Base-by-base conservation (phyloP, 2,329 filamentous ascomycete species). In the Trichophyton equinum region DNA sequence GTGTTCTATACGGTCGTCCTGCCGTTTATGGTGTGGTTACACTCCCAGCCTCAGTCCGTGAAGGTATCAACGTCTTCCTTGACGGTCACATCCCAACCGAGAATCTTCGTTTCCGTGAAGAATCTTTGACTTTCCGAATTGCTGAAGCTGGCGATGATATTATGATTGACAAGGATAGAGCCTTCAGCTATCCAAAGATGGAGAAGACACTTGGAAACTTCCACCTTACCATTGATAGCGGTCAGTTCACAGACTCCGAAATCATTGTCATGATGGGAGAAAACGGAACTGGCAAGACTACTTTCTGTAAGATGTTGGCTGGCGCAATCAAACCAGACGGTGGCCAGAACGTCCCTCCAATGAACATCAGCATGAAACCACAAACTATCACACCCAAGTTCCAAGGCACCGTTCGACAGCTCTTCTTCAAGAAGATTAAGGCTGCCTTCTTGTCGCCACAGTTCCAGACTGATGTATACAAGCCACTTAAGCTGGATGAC, bases 351-450 rank as follows among this genome's bases (percentile, higher is more conserved):
- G 83, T 99, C 15, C 94, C 94, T 15, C 85, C 89, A 67, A 95
- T 99, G 91, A 91, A 88, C 79, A 96, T 99, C 74, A 91, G 87
- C 79, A 95, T 97, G 91, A 99, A 99, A 82, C 95, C 95, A 20
- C 94, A 99, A 80, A 99, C 95, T 71, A 99, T 99, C 71, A 99
- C 91, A 1, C 94, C 94, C 72, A 99, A 96, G 77, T 99, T 96
- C 73, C 87, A 91, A 67, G 94, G 95, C 65, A 99, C 92, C 44
- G 94, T 99, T 62, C 90, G 94, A 65, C 91, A 96, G 76, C 83
- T 99, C 58, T 97, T 99, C 82, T 96, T 97, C 85, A 99, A 99
- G 86, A 92, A 94, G 80, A 99, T 99, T 78, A 96, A 96, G 82
- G 86, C 91, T 64, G 86, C 92, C 42, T 99, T 99, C 84, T 76